Base-by-base conservation (phyloP, 176 grass and related monocot species). In the Hordeum marinum region DNA sequence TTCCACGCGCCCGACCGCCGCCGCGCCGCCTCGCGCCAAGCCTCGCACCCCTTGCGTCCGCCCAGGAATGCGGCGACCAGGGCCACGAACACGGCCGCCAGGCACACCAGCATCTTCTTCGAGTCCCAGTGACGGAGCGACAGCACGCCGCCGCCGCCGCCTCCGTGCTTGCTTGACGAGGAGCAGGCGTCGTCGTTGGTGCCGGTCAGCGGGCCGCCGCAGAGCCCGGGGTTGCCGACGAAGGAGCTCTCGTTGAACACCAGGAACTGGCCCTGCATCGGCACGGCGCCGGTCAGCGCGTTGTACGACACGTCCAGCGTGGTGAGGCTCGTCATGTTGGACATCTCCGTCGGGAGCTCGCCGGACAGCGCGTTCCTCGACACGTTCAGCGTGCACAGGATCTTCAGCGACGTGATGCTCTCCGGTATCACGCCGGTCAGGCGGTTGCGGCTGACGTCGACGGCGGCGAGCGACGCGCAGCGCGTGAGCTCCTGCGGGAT, bases 251-350 rank as follows among this genome's bases (percentile, higher is more conserved):
- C 87, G 80, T 98, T 98, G 85, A 98, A 95, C 68, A 92, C 89
- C 27, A 94, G 32, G 85, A 95, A 94, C 85, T 98, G 96, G 21
- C 96, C 96, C 82, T 90, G 80, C 50, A 79, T 82, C 58, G 96
- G 93, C 45, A 98, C 84, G 1, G 58, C 70, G 2, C 96, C 96
- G 3, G 72, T 83, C 37, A 98, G 87, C 45, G 57, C 36, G 83
- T 98, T 98, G 89, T 92, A 93, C 11, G 96, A 98, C 37, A 98
- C 83, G 73, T 98, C 96, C 2, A 94, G 85, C 58, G 89, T 89
- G 7, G 93, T 98, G 11, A 98, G 92, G 85, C 93, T 98, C 74
- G 83, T 91, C 96, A 95, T 95, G 63, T 87, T 85, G 74, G 80
- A 67, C 32, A 98, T 85, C 27, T 76, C 88, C 31, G 78, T 0